Base-by-base conservation (phyloP, 768 basidiomycete species). In the Lentinula boryana region DNA sequence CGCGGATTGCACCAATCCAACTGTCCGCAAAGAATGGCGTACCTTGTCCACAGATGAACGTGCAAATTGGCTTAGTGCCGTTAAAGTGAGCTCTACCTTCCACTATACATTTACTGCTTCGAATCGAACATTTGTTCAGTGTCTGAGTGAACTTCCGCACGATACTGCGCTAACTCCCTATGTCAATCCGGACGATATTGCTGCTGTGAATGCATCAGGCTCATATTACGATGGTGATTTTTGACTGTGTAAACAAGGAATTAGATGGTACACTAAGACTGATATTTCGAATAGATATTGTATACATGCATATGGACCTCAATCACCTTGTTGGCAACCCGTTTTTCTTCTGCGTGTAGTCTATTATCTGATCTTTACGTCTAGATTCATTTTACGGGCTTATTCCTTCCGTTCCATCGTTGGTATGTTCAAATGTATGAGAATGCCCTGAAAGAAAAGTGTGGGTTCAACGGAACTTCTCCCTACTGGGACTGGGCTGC, bases 401-500 rank as follows among this genome's bases (percentile, higher is more conserved):
- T 67, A 2, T 68, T 68, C 43, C 57, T 68, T 41, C 68, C 68
- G 6, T 70, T 68, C 64, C 69, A 70, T 56, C 67, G 69, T 33
- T 66, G 62, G 64, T 62, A 63, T 41, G 52, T 70, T 13, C 40
- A 64, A 36, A 36, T 55, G 13, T 65, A 64, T 53, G 68, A 70
- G 38, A 13, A 41, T 8, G 62, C 56, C 5, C 56, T 70, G 3
- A 51, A 48, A 16, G 38, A 43, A 15, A 62, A 64, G 23, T 70
- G 69, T 41, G 60, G 61, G 6, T 70, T 64, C 61, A 48, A 9
- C 3, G 69, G 69, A 3, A 36, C 61, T 1, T 49, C 61, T 13
- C 69, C 69, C 4, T 70, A 70, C 52, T 70, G 69, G 69, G 56
- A 70, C 58, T 70, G 69, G 69, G 56, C 66, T n/a, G 36, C 53